These are phyloP conservation scores for Tolypocladium tropicale DNA, from an alignment of 2,329 filamentous ascomycete species.

Conservation along the genomic window DNA sequence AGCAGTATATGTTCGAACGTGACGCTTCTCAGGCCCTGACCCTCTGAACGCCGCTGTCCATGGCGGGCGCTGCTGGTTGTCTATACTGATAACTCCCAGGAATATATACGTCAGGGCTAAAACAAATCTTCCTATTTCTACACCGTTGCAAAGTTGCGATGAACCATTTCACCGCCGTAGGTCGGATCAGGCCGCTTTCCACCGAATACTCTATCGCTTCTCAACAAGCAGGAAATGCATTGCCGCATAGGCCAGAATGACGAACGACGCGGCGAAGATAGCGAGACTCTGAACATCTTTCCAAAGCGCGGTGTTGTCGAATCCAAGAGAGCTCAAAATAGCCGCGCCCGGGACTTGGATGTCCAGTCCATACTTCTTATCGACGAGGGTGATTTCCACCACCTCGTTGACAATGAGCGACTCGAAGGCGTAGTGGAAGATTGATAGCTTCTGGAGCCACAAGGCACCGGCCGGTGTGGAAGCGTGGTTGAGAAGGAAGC, in stretches of 20 bases:
- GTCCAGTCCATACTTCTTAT: slow-evolving; percentile 91
- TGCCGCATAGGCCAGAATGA: slow-evolving; percentile 77
- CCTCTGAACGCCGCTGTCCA: neutral
- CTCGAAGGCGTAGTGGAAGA: slow-evolving; percentile 98
- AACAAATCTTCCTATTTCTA: neutral
- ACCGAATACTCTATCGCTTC: slow-evolving; percentile 39
- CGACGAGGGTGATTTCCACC: slow-evolving; percentile 75
- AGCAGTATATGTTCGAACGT: neutral
- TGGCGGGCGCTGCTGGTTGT: neutral
- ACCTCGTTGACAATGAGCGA: slow-evolving; percentile 96
- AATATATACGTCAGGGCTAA: neutral
- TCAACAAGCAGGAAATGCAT: slow-evolving; percentile 94
- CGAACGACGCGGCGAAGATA: slow-evolving; percentile 72
- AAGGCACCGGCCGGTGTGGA: slow-evolving; percentile 76
- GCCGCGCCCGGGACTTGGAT: slow-evolving; percentile 93
- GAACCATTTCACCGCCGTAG: neutral
- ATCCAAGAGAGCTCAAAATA: slow-evolving; percentile 90
- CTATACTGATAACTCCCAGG: neutral
- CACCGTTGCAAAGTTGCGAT: neutral
- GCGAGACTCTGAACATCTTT: slow-evolving; percentile 71
- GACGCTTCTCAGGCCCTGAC: neutral
- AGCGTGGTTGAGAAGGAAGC: slow-evolving; percentile 87
- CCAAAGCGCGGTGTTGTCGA: slow-evolving; percentile 82
- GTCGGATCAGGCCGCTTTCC: neutral
- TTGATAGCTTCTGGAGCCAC: slow-evolving; percentile 89